Percentiles rank a stretch among this genome's conserved stretches.
These are phyloP conservation scores for Macrolepiota dolichaula DNA, from an alignment of 768 basidiomycete species.

Conservation along the genomic window DNA sequence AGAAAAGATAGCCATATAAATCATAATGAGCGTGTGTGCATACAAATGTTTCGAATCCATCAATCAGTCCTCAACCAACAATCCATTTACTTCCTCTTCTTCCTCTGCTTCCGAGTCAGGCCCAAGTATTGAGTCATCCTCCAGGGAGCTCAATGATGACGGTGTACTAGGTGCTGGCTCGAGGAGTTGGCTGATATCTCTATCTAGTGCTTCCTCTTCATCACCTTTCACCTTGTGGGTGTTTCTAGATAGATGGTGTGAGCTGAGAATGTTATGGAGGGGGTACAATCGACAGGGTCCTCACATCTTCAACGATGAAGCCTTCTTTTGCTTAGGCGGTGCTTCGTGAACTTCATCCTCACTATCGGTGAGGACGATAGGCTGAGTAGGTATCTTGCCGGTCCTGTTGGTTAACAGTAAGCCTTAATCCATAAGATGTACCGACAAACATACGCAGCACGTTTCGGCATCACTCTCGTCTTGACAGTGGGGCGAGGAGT, in stretches of 20 bases:
- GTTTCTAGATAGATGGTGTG: background rate
- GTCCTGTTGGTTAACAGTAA: slow-evolving; percentile 25
- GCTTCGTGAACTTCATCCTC: slow-evolving; percentile 22
- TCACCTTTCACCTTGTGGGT: slow-evolving; percentile 13
- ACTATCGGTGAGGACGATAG: slow-evolving; percentile 35
- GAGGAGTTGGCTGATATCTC: slow-evolving; percentile 37
- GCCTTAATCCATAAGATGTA: background rate
- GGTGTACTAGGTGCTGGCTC: slow-evolving; percentile 15
- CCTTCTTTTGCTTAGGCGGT: background rate
- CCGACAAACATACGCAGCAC: slow-evolving; percentile 47
- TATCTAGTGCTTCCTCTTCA: slow-evolving; percentile 23
- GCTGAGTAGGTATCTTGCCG: slow-evolving; percentile 31
- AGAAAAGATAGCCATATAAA: background rate
- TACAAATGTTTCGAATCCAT: background rate
- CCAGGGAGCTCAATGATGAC: slow-evolving; percentile 17
- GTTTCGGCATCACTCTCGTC: slow-evolving; percentile 51
- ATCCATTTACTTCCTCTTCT: slow-evolving; percentile 50
- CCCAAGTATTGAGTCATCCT: slow-evolving; percentile 47
- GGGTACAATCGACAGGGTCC: background rate
- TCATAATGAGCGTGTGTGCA: background rate
- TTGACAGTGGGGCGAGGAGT: slow-evolving; percentile 38
- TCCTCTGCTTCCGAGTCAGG: slow-evolving; percentile 38
- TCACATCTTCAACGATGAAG: background rate
- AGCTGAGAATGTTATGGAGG: background rate
- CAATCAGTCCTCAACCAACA: slow-evolving; percentile 32